These are phyloP conservation scores for Albifimbria verrucaria DNA, from an alignment of 2,329 filamentous ascomycete genomes.

Conservation along the genomic window DNA sequence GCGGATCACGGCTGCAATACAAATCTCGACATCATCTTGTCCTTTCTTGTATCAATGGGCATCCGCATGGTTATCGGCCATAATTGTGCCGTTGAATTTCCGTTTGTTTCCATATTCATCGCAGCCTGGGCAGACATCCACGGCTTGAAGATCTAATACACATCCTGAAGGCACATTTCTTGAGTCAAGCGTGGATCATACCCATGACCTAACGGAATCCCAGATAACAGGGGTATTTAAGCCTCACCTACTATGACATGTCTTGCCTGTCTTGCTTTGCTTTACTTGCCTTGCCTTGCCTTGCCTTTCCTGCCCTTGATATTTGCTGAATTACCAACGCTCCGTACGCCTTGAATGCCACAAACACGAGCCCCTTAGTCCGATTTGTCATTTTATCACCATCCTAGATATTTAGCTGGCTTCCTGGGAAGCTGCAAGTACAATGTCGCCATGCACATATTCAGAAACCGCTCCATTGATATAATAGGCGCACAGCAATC, in stretches of 20 bases:
- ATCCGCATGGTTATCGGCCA: neutral
- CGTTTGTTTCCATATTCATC: neutral
- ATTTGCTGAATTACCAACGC: neutral
- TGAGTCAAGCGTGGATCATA: neutral
- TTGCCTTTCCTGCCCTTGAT: neutral
- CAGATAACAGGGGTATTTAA: neutral
- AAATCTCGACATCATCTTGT: neutral
- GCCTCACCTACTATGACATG: neutral
- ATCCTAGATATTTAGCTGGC: neutral
- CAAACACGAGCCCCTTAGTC: neutral
- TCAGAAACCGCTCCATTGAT: neutral
- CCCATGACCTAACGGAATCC: neutral
- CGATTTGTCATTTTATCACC: neutral
- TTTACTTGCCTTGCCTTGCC: neutral
- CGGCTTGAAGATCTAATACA: neutral
- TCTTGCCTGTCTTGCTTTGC: neutral
- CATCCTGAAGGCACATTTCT: neutral
- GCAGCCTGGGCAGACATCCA: neutral
- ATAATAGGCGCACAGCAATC: constrained; percentile 7
- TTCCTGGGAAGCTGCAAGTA: neutral
- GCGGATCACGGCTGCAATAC: neutral
- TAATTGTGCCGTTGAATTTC: neutral
- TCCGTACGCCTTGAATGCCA: neutral
- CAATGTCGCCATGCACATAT: neutral
- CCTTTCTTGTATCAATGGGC: neutral